phyloP scores from a whole-genome alignment of 2,329 filamentous ascomycete genomes.

The Diplocarpon rosae region DNA sequence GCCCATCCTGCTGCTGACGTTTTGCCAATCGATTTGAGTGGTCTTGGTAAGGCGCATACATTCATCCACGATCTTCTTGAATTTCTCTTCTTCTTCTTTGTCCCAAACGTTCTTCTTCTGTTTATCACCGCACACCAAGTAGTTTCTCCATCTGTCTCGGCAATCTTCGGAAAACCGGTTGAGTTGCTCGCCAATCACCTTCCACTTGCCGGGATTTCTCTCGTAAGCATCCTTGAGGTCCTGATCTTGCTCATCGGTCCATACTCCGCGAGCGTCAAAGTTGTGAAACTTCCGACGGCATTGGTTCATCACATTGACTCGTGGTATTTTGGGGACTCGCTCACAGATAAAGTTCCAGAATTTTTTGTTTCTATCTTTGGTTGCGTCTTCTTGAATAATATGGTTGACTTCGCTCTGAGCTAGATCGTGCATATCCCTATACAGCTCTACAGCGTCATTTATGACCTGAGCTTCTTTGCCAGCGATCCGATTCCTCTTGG shows the following conservation, averaged over 20 bases:
- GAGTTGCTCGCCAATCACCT: slow-evolving; percentile 47
- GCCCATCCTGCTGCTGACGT: slow-evolving; percentile 51
- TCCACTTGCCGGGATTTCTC: slow-evolving; percentile 43
- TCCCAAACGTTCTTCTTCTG: slow-evolving; percentile 46
- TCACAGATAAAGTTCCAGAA: slow-evolving; percentile 41
- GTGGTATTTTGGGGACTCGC: slow-evolving; percentile 38
- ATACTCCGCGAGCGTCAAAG: slow-evolving; percentile 46
- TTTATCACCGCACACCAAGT: slow-evolving; percentile 46
- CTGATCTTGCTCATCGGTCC: slow-evolving; percentile 48
- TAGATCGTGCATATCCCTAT: slow-evolving; percentile 33
- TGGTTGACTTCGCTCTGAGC: slow-evolving; percentile 37
- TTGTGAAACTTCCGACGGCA: slow-evolving; percentile 56
- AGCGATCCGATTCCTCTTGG: slow-evolving; percentile 1
- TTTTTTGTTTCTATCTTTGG: slow-evolving; percentile 26
- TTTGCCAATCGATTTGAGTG: slow-evolving; percentile 46
- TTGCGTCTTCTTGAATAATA: slow-evolving; percentile 28
- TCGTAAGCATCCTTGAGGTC: slow-evolving; percentile 38
- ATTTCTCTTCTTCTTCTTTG: slow-evolving; percentile 41
- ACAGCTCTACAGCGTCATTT: slow-evolving; percentile 30
- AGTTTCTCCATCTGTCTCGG: slow-evolving; percentile 60
- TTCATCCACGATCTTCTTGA: slow-evolving; percentile 37
- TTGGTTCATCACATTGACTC: slow-evolving; percentile 43
- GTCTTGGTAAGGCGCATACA: slow-evolving; percentile 10
- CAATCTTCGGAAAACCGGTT: slow-evolving; percentile 55
- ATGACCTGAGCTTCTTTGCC: slow-evolving; percentile 4